A percentile compares a stretch with the other conserved stretches of the same genome.
Evolutionary conservation across 345 rosid species (phyloP).

Genomic region (Hypericum perforatum): DNA sequence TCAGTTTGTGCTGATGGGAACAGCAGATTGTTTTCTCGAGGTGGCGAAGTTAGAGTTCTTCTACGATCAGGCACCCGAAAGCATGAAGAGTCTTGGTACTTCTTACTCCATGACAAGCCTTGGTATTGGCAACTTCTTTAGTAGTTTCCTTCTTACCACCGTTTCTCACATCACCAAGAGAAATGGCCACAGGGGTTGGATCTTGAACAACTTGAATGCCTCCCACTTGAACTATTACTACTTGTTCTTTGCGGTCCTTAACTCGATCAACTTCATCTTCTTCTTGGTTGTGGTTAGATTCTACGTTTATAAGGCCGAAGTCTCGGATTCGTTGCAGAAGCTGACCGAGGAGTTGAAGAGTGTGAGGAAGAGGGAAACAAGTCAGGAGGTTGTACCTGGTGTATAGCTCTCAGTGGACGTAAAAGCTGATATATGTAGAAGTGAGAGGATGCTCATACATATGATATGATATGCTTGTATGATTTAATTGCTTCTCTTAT

Average conservation of each 20-base stretch:
- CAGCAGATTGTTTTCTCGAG: constrained; percentile 64
- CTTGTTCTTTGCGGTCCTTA: constrained; percentile 50
- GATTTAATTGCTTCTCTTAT: too few relatives aligned
- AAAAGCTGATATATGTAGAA: too few relatives aligned
- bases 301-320: constrained; percentile 63
- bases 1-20: constrained; percentile 71
- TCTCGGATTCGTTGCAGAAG: constrained; percentile 42
- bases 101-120: constrained; percentile 43
- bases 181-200: constrained; percentile 56
- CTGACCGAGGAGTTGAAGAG: constrained; percentile 40
- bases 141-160: constrained; percentile 58
- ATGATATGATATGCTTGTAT: too few relatives aligned
- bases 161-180: constrained; percentile 42
- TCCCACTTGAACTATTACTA: constrained; percentile 71
- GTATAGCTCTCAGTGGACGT: too few relatives aligned
- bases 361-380: too few relatives aligned
- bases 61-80: constrained; percentile 87
- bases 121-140: constrained; percentile 63
- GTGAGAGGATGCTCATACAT: too few relatives aligned
- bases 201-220: constrained; percentile 57
- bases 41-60: constrained; percentile 79
- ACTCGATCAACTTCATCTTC: constrained; percentile 44
- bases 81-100: constrained; percentile 91
- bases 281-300: constrained; percentile 46
- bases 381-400: too few relatives aligned